Base-by-base conservation (phyloP, 176 grass and related monocot genomes). In the Triticum turgidum region DNA sequence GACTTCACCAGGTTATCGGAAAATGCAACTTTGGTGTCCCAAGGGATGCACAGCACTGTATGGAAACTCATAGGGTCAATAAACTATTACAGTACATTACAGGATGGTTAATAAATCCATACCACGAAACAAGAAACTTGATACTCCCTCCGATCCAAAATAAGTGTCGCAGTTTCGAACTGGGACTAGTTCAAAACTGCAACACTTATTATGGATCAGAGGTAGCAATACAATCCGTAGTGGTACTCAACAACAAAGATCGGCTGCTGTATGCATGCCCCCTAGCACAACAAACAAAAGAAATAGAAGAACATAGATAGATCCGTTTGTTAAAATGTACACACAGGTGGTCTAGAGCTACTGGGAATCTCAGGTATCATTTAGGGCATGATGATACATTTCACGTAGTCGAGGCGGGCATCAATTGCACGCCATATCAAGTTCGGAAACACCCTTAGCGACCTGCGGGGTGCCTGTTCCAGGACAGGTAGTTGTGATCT, bases 401-500 rank as follows among this genome's bases (percentile, higher is more conserved):
- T 54, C 51, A 18, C 17, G 0, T 54, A 54, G 70, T 24, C 24
- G 58, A 21, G 35, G 49, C 73, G 3, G 56, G 56, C 56, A 59
- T 3, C 7, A 9, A 70, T 69, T 65, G 59, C 29, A 73, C 22
- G 35, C 61, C 1, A 9, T 41, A 78, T 61, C 65, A 29, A 44
- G 29, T 67, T 51, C 27, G 11, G 11, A 21, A 66, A 54, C 9
- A 65, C 64, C 63, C 70, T 89, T 68, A 97, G 52, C 70, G 78
- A 42, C 90, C 92, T 63, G 67, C 67, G 38, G 90, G 69, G 79
- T 77, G 81, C 78, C 95, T 93, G 73, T 97, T 97, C 95, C 95
- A 97, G 65, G 95, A 97, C 69, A 97, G 76, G 81, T 89, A 94
- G 41, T 91, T 87, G 78, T 93, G 95, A 73, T 97, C 90, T 76